Base-by-base conservation (phyloP, 306 rosid genomes). In the Quercus parvula region DNA sequence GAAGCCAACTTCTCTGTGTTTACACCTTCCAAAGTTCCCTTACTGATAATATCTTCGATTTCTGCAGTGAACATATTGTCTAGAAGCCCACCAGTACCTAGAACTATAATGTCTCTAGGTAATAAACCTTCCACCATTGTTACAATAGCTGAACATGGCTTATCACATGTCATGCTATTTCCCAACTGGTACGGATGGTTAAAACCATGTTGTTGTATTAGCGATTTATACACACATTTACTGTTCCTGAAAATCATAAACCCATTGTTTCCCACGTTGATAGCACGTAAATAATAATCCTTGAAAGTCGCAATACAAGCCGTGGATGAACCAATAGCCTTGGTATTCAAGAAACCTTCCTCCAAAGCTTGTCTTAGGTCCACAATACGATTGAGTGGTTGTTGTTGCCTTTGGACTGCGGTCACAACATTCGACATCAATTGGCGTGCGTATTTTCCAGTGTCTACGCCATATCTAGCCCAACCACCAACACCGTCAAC, bases 191-290 rank as follows among this genome's bases (percentile, higher is more conserved):
- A 51, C 15, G 77, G 77, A 12, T 20, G 2, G 56, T 78, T 74
- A 44, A 78, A 77, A 0, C 27, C 3, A 10, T 19, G 63, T 5
- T 75, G 81, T 17, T 75, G 81, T 18, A 22, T 15, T 20, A 0
- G 61, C 8, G 87, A 84, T 15, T 31, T 57, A 56, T 20, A 70
- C 4, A 64, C 1, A 2, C 64, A n/a, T 64, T 17, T 63, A 14
- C 62, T 55, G 46, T 64, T 18, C 31, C 84, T 74, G 70, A 84
- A 79, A 14, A 84, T n/a, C 71, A 84, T 41, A 62, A 83, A 79
- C 10, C 83, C 81, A 63, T 75, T 79, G 30, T 75, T 78, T 17
- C 81, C 86, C n/a, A 79, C 24, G 5, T 71, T 84, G 14, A 56
- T 71, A 13, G 74, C 41, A 17, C 24, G 59, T 28, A 84, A 22